These are phyloP conservation scores for Phytopythium aichiense DNA, from an alignment of 352 stramenopile species.

Conservation along the genomic window DNA sequence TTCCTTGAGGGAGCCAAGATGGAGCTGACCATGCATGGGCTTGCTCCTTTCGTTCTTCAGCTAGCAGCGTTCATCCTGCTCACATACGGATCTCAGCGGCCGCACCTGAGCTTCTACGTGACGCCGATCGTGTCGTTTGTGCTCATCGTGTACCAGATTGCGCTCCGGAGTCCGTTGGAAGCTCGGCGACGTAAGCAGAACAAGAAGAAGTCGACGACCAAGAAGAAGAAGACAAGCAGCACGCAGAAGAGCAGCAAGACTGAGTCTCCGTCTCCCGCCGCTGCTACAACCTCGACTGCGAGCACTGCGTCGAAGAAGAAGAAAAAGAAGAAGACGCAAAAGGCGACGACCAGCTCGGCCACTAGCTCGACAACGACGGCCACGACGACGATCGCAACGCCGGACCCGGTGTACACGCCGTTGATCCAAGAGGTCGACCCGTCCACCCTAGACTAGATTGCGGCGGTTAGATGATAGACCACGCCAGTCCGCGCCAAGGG, in stretches of 20 bases:
- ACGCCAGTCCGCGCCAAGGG: background rate
- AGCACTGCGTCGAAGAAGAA: slow-evolving; percentile 2
- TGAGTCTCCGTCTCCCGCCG: background rate
- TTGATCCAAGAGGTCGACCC: slow-evolving; percentile 23
- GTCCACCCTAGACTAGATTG: slow-evolving; percentile 24
- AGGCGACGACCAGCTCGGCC: slow-evolving; percentile 1
- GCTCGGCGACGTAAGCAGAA: slow-evolving; percentile 47
- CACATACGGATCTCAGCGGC: slow-evolving; percentile 37
- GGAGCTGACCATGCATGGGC: slow-evolving; percentile 50
- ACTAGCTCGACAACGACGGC: background rate
- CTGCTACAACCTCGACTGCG: no score
- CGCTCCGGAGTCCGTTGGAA: slow-evolving; percentile 54
- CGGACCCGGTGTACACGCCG: slow-evolving; percentile 22
- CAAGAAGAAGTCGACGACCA: slow-evolving; percentile 42
- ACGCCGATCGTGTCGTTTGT: slow-evolving; percentile 36
- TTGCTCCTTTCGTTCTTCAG: slow-evolving; percentile 50
- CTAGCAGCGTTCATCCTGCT: slow-evolving; percentile 37
- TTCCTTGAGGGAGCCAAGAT: slow-evolving; percentile 62
- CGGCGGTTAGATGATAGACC: background rate
- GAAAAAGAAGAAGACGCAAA: slow-evolving; percentile 6
- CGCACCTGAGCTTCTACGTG: slow-evolving; percentile 54
- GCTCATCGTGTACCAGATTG: slow-evolving; percentile 45
- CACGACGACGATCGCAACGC: slow-evolving; percentile 15
- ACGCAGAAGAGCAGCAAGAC: slow-evolving; percentile 32
- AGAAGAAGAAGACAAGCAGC: slow-evolving; percentile 44